phyloP scores from a whole-genome alignment of 495 filamentous ascomycete species.

The Parathielavia appendiculata region DNA sequence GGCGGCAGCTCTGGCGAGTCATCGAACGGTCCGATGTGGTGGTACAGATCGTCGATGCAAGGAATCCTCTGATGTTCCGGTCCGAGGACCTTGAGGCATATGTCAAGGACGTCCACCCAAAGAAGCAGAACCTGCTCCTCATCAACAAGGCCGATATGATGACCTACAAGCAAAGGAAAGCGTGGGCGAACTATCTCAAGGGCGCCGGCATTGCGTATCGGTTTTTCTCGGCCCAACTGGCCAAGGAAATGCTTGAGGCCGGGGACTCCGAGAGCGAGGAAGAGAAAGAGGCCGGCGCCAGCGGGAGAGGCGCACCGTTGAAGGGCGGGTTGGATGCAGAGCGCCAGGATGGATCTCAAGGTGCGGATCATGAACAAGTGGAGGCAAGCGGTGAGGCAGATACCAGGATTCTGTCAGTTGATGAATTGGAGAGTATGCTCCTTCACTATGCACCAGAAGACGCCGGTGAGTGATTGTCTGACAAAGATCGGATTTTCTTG shows the following conservation, averaged over 20 bases:
- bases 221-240: constrained; percentile 92
- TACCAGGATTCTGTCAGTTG: constrained; percentile 80
- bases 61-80: constrained; percentile 90
- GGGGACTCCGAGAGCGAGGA: constrained; percentile 32
- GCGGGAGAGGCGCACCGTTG: constrained; percentile 2
- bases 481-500: constrained; percentile 11
- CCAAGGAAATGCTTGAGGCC: constrained; percentile 80
- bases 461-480: constrained; percentile 36
- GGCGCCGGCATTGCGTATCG: constrained; percentile 74
- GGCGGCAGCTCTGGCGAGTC: constrained; percentile 97
- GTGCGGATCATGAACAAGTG: constrained; percentile 23
- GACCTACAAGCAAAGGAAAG: constrained; percentile 74
- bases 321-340: constrained; percentile 30
- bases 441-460: constrained; percentile 63
- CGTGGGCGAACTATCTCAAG: constrained; percentile 88
- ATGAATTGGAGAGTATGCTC: constrained; percentile 89
- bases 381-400: constrained; percentile 48
- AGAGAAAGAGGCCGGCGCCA: constrained; percentile 33
- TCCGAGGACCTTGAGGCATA: constrained; percentile 91
- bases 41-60: constrained; percentile 97
- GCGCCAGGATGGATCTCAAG: constrained; percentile 26
- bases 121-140: constrained; percentile 86
- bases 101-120: constrained; percentile 82
- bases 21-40: constrained; percentile 95
- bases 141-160: constrained; percentile 99